Conservation (phyloP, 257 asterid genomes). For the Asclepias syriaca region DNA sequence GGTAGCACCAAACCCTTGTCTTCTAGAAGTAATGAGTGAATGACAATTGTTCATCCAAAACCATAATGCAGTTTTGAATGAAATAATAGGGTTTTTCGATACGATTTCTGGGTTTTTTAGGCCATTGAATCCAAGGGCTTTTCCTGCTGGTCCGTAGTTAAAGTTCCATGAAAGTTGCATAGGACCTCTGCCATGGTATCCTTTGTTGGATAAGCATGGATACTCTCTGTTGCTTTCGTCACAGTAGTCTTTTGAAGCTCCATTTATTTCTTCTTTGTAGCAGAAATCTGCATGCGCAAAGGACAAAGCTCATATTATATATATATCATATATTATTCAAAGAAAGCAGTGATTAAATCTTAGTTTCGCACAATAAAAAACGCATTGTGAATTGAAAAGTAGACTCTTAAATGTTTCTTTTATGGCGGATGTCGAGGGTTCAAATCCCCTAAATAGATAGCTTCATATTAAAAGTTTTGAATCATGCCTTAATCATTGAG, state of each 20-base stretch:
- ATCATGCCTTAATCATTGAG: no score
- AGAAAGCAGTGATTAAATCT: no score
- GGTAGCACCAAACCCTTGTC: conserved; percentile 11
- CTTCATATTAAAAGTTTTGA: no score
- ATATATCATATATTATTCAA: no score
- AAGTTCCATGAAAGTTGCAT: conserved; percentile 11
- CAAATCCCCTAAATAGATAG: no score
- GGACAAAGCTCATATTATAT: no score
- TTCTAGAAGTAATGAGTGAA: conserved; percentile 4
- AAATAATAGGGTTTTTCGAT: not conserved
- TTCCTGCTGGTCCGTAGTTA: conserved; percentile 14
- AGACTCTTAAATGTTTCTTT: no score
- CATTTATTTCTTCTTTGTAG: conserved; percentile 9
- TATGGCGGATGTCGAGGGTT: no score
- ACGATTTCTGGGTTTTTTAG: conserved; percentile 3
- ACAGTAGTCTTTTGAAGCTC: conserved; percentile 5
- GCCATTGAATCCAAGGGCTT: conserved; percentile 2
- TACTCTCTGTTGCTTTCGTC: not conserved
- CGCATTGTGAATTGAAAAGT: no score
- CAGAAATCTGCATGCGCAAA: conserved; percentile 6
- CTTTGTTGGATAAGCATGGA: conserved; percentile 9
- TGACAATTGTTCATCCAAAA: conserved; percentile 16
- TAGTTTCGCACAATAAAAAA: no score
- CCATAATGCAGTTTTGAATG: conserved; percentile 16
- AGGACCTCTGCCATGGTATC: conserved; percentile 14